phyloP scores from a whole-genome alignment of 768 basidiomycete species.

The Boletus barrowsii region DNA sequence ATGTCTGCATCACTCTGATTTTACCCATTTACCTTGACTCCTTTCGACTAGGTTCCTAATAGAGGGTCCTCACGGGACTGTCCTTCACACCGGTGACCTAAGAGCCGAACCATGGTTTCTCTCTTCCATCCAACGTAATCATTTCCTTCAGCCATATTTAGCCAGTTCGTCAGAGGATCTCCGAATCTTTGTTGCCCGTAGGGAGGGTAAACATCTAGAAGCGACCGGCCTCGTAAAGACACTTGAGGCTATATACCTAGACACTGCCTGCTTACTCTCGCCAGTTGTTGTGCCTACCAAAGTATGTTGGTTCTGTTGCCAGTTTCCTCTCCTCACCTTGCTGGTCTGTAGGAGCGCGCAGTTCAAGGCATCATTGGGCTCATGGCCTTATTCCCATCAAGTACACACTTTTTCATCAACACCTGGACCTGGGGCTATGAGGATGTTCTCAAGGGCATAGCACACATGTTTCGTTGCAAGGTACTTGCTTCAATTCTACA shows the following conservation, averaged over 20 bases:
- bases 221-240: constrained; percentile 38
- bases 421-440: constrained; percentile 98
- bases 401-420: constrained; percentile 84
- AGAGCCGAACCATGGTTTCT: constrained; percentile 84
- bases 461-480: constrained; percentile 59
- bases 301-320: constrained; percentile 30
- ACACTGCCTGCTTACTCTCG: constrained; percentile 68
- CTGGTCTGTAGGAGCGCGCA: constrained; percentile 52
- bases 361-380: constrained; percentile 64
- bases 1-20: constrained; percentile 18
- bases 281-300: constrained; percentile 55
- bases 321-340: background rate
- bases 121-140: constrained; percentile 62
- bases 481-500: constrained; percentile 31
- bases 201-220: constrained; percentile 21
- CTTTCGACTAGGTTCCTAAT: constrained; percentile 70
- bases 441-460: constrained; percentile 76
- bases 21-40: background rate
- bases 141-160: constrained; percentile 70
- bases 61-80: constrained; percentile 61
- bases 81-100: constrained; percentile 93
- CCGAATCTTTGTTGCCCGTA: constrained; percentile 24
- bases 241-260: constrained; percentile 78
- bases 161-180: constrained; percentile 29
- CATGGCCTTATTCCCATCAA: constrained; percentile 61